Conservation (phyloP, 2,329 filamentous ascomycete genomes). For the Nothophaeocryptopus gaeumannii region DNA sequence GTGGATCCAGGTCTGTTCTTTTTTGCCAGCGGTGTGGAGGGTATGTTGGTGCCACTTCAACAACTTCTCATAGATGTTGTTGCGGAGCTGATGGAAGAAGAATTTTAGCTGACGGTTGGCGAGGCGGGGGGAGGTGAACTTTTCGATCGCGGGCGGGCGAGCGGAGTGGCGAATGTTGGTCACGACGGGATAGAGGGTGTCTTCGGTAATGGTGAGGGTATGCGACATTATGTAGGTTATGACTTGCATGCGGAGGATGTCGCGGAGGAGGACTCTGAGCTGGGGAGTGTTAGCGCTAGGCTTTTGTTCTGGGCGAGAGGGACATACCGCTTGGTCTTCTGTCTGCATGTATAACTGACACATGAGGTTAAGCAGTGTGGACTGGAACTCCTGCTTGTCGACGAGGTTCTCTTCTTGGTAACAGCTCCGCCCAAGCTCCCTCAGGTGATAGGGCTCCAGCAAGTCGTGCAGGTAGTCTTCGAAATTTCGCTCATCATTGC, state of each 20-base stretch:
- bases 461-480: conserved; percentile 46
- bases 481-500: conserved; percentile 44
- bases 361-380: conserved; percentile 43
- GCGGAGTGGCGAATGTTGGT: conserved; percentile 38
- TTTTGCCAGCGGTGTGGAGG: conserved; percentile 42
- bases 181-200: conserved; percentile 38
- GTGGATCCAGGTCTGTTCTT: conserved; percentile 46
- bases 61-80: conserved; percentile 41
- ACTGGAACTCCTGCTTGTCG: conserved; percentile 41
- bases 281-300: conserved; percentile 6
- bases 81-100: conserved; percentile 47
- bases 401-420: conserved; percentile 45
- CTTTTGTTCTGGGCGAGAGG: conserved; percentile 1
- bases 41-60: conserved; percentile 49
- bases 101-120: conserved; percentile 51
- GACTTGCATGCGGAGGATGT: conserved; percentile 47
- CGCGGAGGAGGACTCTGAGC: conserved; percentile 41
- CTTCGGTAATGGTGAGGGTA: conserved; percentile 45
- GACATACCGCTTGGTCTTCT: conserved; percentile 39
- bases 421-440: conserved; percentile 42
- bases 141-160: conserved; percentile 24
- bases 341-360: conserved; percentile 31
- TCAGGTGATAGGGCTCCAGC: conserved; percentile 39
- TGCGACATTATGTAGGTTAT: conserved; percentile 51
- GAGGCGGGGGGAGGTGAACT: conserved; percentile 41